Evolutionary conservation across 805 yeast species (phyloP).

Genomic region (Priceomyces carsonii): DNA sequence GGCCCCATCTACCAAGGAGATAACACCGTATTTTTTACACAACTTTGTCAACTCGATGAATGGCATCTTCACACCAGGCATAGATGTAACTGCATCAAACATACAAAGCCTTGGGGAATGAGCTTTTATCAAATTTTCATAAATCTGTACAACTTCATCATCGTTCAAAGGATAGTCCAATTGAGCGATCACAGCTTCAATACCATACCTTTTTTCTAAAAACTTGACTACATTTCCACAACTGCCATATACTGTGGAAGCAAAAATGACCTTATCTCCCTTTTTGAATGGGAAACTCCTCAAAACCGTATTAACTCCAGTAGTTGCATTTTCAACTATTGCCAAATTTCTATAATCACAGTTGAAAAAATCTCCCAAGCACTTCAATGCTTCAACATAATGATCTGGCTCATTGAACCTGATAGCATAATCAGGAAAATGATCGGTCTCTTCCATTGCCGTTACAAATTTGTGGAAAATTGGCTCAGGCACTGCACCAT

Average conservation of each 20-base stretch:
- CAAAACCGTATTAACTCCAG: constrained; percentile 57
- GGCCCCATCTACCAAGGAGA: constrained; percentile 72
- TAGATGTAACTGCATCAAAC: constrained; percentile 59
- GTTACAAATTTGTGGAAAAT: constrained; percentile 41
- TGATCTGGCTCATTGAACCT: constrained; percentile 23
- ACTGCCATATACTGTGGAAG: constrained; percentile 53
- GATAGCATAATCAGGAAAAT: constrained; percentile 51
- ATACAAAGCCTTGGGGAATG: constrained; percentile 42
- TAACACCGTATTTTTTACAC: constrained; percentile 46
- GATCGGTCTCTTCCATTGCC: constrained; percentile 20
- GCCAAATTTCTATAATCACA: constrained; percentile 51
- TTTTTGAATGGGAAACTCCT: constrained; percentile 51
- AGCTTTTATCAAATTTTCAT: constrained; percentile 20
- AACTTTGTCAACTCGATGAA: constrained; percentile 46
- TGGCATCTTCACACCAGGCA: constrained; percentile 66
- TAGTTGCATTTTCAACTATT: constrained; percentile 59
- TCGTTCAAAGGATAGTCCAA: constrained; percentile 47
- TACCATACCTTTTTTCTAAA: constrained; percentile 29
- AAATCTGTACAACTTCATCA: constrained; percentile 26
- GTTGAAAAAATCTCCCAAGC: constrained; percentile 41
- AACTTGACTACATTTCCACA: constrained; percentile 53
- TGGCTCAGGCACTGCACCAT: constrained; percentile 54
- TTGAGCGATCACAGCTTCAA: constrained; percentile 34
- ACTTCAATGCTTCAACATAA: constrained; percentile 35
- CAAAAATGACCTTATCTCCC: constrained; percentile 53